These are phyloP conservation scores for Suillus ampliporus DNA, from an alignment of 768 basidiomycete genomes.

Conservation along the genomic window DNA sequence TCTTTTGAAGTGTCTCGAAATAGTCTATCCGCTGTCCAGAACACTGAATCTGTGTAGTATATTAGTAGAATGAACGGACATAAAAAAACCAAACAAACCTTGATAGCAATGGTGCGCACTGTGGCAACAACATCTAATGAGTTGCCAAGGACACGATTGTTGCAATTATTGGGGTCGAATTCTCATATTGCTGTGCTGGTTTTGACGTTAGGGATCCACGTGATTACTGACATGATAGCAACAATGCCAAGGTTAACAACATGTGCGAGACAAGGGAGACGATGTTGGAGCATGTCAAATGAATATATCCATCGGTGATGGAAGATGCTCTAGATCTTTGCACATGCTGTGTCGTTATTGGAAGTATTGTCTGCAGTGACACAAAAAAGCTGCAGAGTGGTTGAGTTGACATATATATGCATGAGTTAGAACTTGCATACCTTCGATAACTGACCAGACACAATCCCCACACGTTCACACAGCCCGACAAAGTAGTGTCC, in stretches of 20 bases:
- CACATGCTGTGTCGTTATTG: constrained; percentile 29
- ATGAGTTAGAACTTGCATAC: constrained; percentile 20
- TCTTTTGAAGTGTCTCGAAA: constrained; percentile 27
- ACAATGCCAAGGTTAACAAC: constrained; percentile 33
- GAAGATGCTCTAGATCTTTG: constrained; percentile 22
- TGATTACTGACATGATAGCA: constrained; percentile 39
- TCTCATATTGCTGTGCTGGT: constrained; percentile 40
- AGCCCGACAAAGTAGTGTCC: constrained; percentile 31
- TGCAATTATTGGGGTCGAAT: constrained; percentile 30
- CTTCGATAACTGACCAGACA: constrained; percentile 21
- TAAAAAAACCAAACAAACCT: constrained; percentile 23
- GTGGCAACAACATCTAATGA: constrained; percentile 38
- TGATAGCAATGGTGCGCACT: constrained; percentile 36
- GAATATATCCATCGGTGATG: neutral
- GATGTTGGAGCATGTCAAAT: constrained; percentile 25
- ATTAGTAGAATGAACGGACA: neutral
- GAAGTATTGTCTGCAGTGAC: constrained; percentile 32
- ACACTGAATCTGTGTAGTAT: constrained; percentile 25
- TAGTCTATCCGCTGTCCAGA: constrained; percentile 29
- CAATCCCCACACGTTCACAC: constrained; percentile 33
- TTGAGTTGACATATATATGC: constrained; percentile 3
- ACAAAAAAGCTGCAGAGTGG: constrained; percentile 23
- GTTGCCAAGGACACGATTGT: constrained; percentile 32
- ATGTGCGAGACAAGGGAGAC: constrained; percentile 35
- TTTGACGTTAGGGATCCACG: constrained; percentile 33